Base-by-base conservation (phyloP, 768 basidiomycete genomes). In the Ramaria rubella region DNA sequence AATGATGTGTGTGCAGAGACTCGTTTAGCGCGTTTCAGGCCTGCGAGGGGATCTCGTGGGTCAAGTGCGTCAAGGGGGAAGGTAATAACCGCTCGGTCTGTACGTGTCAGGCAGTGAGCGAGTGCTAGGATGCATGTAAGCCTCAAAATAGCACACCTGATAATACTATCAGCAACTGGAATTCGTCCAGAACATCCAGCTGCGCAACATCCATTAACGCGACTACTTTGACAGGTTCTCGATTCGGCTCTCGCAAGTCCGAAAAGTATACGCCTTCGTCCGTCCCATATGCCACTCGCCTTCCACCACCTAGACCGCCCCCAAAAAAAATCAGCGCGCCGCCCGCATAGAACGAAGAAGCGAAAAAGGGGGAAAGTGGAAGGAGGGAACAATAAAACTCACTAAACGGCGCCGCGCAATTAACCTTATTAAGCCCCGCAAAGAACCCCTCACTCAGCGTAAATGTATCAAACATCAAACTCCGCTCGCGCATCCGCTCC, bases 201-300 rank as follows among this genome's bases (percentile, higher is more conserved):
- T 99, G 96, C 1, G 86, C 80, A 15, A 99, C 95, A 61, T 95
- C 92, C 42, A 87, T 75, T 24, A 97, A 71, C 12, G 87, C 86
- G 57, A 99, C 77, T 27, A 99, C 93, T 70, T 94, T 92, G 26
- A 91, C 77, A 0, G 95, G 96, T 23, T 92, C 90, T 44, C 83
- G 81, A 61, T 81, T 82, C 33, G 77, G 70, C 52, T 90, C 87
- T 44, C 82, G 78, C 27, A 96, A 73, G 68, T 97, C 91, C 26
- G 92, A 92, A 59, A 98, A 79, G 68, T 97, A 99, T 24, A 99
- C 88, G 24, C 96, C 96, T 61, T 97, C 94, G 64, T 94, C 90
- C 4, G 95, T 95, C n/a, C 95, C 96, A 70, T 94, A 98, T 8
- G 90, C 94, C 62, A 96, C 84, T 55, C 85, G 80, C 63, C 87